A percentile compares a stretch with the other conserved stretches of the same genome.
Evolutionary conservation across 140 eudicot genomes (phyloP).

Genomic region (Oenanthe javanica): DNA sequence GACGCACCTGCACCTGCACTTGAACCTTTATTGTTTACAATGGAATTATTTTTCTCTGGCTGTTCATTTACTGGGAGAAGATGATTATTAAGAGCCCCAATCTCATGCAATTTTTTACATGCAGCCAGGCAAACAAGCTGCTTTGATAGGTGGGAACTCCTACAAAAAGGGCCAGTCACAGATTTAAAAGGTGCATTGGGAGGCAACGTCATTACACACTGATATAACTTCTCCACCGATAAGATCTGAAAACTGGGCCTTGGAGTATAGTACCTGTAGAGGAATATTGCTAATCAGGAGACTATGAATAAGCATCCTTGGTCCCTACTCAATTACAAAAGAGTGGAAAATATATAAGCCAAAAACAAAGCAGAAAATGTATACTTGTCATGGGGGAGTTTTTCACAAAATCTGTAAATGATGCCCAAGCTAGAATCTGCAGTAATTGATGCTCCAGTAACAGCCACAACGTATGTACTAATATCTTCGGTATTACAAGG

Average conservation of each 20-base stretch:
- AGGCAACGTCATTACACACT: conserved; percentile 51
- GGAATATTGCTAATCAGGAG: conserved; percentile 10
- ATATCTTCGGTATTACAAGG: conserved; percentile 31
- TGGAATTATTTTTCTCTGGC: conserved; percentile 20
- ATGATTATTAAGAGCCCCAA: conserved; percentile 59
- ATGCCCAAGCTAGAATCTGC: conserved; percentile 55
- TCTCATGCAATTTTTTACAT: conserved; percentile 61
- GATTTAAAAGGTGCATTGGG: conserved; percentile 53
- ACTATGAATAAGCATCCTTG: neutral
- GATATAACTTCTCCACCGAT: conserved; percentile 24
- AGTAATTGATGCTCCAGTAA: conserved; percentile 66
- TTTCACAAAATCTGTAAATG: conserved; percentile 48
- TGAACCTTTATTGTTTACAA: conserved; percentile 23
- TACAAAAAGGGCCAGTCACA: conserved; percentile 38
- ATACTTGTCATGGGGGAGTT: conserved; percentile 63
- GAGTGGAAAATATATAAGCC: neutral
- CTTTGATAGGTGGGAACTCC: conserved; percentile 30
- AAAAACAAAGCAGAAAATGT: neutral
- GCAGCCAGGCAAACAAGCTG: conserved; percentile 74
- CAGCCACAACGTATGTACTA: conserved; percentile 38
- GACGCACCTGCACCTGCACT: conserved; percentile 67
- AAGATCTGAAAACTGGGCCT: conserved; percentile 43
- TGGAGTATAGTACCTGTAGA: conserved; percentile 34
- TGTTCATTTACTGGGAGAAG: conserved; percentile 37
- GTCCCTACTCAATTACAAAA: neutral